These are phyloP conservation scores for Sugiyamaella novakii DNA, from an alignment of 1,139 yeast species.

Conservation along the genomic window DNA sequence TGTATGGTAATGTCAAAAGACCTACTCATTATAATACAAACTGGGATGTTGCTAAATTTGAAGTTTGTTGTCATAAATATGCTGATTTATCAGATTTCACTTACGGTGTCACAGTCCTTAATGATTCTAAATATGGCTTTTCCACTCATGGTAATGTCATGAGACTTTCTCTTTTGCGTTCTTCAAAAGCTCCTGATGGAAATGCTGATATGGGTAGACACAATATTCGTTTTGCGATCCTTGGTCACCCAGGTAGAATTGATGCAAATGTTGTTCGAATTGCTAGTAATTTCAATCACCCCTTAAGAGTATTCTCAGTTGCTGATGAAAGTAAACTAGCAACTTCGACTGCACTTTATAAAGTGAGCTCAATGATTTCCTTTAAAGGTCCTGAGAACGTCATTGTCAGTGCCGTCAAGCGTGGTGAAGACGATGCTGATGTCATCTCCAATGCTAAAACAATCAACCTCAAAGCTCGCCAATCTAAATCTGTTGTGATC, in stretches of 20 bases:
- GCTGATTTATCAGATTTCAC: slow-evolving; percentile 84
- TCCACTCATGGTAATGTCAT: slow-evolving; percentile 89
- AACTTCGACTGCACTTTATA: slow-evolving; percentile 21
- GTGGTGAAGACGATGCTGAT: slow-evolving; percentile 81
- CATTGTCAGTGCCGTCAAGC: slow-evolving; percentile 73
- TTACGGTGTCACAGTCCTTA: slow-evolving; percentile 83
- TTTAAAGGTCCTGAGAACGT: slow-evolving; percentile 57
- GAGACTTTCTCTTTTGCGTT: slow-evolving; percentile 76
- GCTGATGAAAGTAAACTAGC: slow-evolving; percentile 44
- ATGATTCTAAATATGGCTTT: slow-evolving; percentile 88
- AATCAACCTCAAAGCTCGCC: slow-evolving; percentile 46
- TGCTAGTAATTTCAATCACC: slow-evolving; percentile 80
- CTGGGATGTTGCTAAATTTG: slow-evolving; percentile 97
- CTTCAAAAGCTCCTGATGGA: slow-evolving; percentile 91
- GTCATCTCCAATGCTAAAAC: slow-evolving; percentile 40
- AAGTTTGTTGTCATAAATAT: slow-evolving; percentile 91
- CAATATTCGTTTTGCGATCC: slow-evolving; percentile 75
- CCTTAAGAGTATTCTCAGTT: slow-evolving; percentile 35
- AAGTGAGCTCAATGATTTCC: slow-evolving; percentile 31
- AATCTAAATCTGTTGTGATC: slow-evolving; percentile 51
- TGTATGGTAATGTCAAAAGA: slow-evolving; percentile 85
- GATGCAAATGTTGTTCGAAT: slow-evolving; percentile 65
- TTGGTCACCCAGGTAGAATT: slow-evolving; percentile 75
- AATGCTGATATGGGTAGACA: slow-evolving; percentile 93
- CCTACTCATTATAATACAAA: slow-evolving; percentile 93